Conservation (phyloP, 352 stramenopile genomes). For the Phytophthora syringae region DNA sequence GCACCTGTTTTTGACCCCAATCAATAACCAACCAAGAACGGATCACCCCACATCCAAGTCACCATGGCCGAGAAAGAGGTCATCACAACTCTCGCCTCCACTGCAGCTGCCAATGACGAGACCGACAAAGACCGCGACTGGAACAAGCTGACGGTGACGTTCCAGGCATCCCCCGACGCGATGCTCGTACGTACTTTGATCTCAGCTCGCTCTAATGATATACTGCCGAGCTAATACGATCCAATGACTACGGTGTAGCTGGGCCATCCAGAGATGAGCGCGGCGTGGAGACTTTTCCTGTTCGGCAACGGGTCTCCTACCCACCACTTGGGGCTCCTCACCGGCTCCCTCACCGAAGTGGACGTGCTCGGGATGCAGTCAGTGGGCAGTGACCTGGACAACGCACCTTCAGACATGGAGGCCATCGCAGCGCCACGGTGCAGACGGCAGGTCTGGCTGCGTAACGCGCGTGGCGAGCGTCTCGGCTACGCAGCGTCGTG, state of each 20-base stretch:
- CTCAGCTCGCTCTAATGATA: neutral
- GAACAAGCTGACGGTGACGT: conserved; percentile 44
- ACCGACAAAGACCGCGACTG: conserved; percentile 27
- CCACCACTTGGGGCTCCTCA: conserved; percentile 81
- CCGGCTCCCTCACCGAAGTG: conserved; percentile 72
- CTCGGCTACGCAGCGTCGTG: conserved; percentile 86
- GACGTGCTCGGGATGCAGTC: conserved; percentile 75
- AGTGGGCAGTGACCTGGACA: conserved; percentile 50
- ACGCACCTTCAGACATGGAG: conserved; percentile 51
- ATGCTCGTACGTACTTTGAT: conserved; percentile 55
- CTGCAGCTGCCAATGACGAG: conserved; percentile 9
- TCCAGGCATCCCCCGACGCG: conserved; percentile 39
- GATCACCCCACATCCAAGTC: conserved; percentile 6
- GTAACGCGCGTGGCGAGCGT: conserved; percentile 71
- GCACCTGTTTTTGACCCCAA: conserved; percentile 18
- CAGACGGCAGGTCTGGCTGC: conserved; percentile 80
- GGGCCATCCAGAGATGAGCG: conserved; percentile 61
- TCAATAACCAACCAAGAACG: neutral
- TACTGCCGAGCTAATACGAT: no score
- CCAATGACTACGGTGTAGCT: no score
- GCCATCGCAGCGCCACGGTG: conserved; percentile 66
- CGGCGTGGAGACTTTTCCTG: conserved; percentile 83
- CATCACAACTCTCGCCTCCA: neutral
- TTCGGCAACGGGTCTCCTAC: conserved; percentile 87
- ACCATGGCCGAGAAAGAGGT: conserved; percentile 13